Evolutionary conservation across 768 basidiomycete genomes (phyloP), one percentile per base, ranked within the genome.

Genomic region (Neoboletus magnificus): DNA sequence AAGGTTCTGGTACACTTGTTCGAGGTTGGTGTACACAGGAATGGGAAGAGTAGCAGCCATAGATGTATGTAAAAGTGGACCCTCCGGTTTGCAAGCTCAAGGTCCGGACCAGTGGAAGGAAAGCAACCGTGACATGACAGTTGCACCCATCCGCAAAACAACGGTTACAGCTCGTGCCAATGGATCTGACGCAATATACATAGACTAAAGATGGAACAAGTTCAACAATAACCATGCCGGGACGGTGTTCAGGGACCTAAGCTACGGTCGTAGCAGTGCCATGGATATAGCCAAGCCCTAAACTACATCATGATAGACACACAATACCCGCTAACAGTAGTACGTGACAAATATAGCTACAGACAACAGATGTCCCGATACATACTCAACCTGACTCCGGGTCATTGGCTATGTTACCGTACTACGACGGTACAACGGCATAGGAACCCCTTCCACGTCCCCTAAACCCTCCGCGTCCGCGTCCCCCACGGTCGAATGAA

Each of bases 31-130:
- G 63, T 81, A 85, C 9, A 89, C 66, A 1, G 87, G 86, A 56
- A 90, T 82, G 3, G 78, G 74, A 52, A 81, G 74, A 58, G 81
- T 71, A 20, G 82, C 80, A 46, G 80, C 77, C 84, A 84, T 85
- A 20, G 20, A 22, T 48, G n/a, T 33, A 6, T 18, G 9, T 25
- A 30, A 12, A 20, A 2, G n/a, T 37, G 4, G 11, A 13, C 29
- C n/a, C 7, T 42, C 29, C 9, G 11, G 29, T 10, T 30, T 30
- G 29, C 29, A 30, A 33, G 32, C 32, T 13, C 32, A 33, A 33
- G 32, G 13, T 3, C 12, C 32, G 12, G 10, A 33, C 32, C n/a
- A n/a, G n/a, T 16, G 8, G 42, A 35, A 35, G 37, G 20, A 15
- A 23, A 41, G 22, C 13, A 41, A 41, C 41, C 8, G 33, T 32